Evolutionary conservation across 495 filamentous ascomycete genomes (phyloP).

Genomic region (Chaetomidium leptoderma): DNA sequence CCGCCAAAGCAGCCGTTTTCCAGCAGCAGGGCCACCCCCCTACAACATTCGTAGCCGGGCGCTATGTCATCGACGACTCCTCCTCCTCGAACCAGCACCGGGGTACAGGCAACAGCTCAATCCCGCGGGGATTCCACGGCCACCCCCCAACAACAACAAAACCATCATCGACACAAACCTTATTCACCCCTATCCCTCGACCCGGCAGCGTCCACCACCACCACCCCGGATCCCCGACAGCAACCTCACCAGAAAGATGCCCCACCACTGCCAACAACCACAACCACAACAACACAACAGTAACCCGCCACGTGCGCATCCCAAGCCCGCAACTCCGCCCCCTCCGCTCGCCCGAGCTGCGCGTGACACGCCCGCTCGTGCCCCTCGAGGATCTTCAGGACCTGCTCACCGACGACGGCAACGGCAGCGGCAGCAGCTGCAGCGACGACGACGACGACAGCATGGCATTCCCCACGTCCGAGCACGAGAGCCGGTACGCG

Average conservation of each 20-base stretch:
- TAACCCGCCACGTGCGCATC: slow-evolving; percentile 17
- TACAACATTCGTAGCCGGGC: neutral
- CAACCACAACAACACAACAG: no score
- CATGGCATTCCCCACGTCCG: slow-evolving; percentile 43
- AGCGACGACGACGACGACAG: slow-evolving; percentile 16
- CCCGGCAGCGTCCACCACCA: neutral
- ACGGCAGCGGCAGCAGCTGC: slow-evolving; percentile 7
- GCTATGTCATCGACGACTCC: slow-evolving; percentile 11
- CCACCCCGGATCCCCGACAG: no score
- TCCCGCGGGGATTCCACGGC: neutral
- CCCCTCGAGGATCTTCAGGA: slow-evolving; percentile 25
- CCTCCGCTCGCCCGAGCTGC: slow-evolving; percentile 27
- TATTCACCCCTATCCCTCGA: neutral
- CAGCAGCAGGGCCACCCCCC: slow-evolving; percentile 15
- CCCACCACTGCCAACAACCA: neutral
- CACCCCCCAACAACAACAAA: neutral
- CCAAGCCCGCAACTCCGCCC: slow-evolving; percentile 24
- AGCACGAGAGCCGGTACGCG: slow-evolving; percentile 42
- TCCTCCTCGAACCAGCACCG: neutral
- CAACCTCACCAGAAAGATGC: no score
- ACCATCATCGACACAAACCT: neutral
- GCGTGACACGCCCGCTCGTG: slow-evolving; percentile 15
- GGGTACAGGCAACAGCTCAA: no score
- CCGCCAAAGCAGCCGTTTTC: slow-evolving; percentile 19
- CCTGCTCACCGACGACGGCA: slow-evolving; percentile 25